phyloP scores from a whole-genome alignment of 2,329 filamentous ascomycete genomes.

The Fusarium nelsonii region DNA sequence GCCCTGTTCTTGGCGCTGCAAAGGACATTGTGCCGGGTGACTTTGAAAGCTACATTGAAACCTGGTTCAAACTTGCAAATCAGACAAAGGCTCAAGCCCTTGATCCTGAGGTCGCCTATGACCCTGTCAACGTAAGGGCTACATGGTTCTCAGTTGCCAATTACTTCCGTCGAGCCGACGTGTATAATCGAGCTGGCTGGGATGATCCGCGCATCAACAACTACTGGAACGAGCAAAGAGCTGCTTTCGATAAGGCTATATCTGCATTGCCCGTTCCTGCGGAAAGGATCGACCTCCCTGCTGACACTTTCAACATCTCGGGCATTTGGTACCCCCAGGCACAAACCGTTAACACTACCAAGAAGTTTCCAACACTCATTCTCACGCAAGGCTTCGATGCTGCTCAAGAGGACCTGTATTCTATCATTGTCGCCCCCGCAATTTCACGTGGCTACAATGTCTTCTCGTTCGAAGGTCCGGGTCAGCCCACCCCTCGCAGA shows the following conservation, averaged over 20 bases:
- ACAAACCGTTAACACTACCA: neutral
- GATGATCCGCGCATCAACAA: constrained; percentile 56
- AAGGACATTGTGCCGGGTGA: constrained; percentile 42
- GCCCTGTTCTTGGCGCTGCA: constrained; percentile 50
- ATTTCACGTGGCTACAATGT: constrained; percentile 27
- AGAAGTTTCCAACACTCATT: constrained; percentile 9
- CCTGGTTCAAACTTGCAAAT: constrained; percentile 45
- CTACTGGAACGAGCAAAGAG: constrained; percentile 54
- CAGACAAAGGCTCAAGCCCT: constrained; percentile 33
- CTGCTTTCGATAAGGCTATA: constrained; percentile 56
- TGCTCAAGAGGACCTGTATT: constrained; percentile 33
- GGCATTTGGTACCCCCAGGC: constrained; percentile 52
- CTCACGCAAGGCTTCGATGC: constrained; percentile 28
- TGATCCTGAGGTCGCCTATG: constrained; percentile 32
- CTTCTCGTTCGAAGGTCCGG: constrained; percentile 29
- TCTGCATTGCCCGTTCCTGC: constrained; percentile 53
- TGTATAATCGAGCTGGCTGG: constrained; percentile 57
- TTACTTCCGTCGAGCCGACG: constrained; percentile 59
- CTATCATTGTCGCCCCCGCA: constrained; percentile 10
- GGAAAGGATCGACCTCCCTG: constrained; percentile 50
- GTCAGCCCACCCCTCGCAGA: constrained; percentile 27
- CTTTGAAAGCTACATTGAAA: constrained; percentile 41
- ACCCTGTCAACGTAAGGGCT: constrained; percentile 44
- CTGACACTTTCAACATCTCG: constrained; percentile 50
- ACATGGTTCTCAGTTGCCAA: constrained; percentile 54